phyloP scores from a whole-genome alignment of 768 basidiomycete species.

The Pulveroboletus sp. region DNA sequence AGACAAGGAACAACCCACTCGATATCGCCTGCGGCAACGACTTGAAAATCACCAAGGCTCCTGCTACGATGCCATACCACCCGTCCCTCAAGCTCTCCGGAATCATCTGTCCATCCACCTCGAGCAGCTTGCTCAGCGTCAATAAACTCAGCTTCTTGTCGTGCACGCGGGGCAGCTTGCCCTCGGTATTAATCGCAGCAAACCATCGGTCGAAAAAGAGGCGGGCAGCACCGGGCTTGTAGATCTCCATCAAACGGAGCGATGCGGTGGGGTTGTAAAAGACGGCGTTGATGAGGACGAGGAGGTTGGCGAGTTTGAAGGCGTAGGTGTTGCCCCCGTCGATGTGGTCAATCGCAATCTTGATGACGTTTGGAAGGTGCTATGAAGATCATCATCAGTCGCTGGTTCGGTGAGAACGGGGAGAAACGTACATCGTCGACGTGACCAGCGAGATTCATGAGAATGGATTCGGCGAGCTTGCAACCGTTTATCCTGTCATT shows the following conservation, averaged over 20 bases:
- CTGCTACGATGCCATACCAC: conserved; percentile 74
- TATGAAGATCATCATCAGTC: conserved; percentile 21
- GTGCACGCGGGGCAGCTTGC: conserved; percentile 76
- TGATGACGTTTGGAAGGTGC: conserved; percentile 65
- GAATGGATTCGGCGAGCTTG: conserved; percentile 78
- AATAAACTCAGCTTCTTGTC: conserved; percentile 85
- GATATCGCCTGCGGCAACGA: conserved; percentile 74
- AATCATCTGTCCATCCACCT: conserved; percentile 56
- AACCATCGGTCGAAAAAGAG: conserved; percentile 89
- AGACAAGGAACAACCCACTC: conserved; percentile 40
- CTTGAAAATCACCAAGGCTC: conserved; percentile 71
- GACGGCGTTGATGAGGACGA: conserved; percentile 79
- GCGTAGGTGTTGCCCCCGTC: conserved; percentile 61
- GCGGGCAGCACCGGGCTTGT: conserved; percentile 57
- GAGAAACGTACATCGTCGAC: conserved; percentile 65
- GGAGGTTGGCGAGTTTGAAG: conserved; percentile 74
- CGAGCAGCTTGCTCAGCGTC: conserved; percentile 73
- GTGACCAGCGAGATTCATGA: conserved; percentile 76
- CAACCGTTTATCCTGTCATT: conserved; percentile 81
- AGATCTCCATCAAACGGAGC: conserved; percentile 68
- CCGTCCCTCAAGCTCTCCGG: conserved; percentile 63
- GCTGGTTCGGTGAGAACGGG: too few relatives aligned
- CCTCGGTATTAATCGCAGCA: conserved; percentile 56
- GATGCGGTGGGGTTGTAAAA: conserved; percentile 82
- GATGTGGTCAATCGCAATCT: conserved; percentile 55